These are phyloP conservation scores for Cercis canadensis DNA, from an alignment of 306 rosid species.

Conservation along the genomic window DNA sequence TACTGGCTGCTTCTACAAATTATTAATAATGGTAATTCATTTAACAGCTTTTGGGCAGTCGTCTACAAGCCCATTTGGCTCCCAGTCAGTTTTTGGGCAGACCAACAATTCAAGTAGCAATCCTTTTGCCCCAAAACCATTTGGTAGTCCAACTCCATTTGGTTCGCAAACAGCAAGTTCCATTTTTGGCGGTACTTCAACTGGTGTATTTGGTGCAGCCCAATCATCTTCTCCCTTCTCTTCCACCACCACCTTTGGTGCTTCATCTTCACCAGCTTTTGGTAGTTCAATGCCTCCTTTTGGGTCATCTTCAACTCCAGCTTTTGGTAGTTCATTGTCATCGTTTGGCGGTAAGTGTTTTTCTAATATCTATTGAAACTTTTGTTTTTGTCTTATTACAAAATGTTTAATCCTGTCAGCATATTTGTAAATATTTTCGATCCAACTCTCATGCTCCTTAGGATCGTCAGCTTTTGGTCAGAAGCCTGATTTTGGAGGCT, in stretches of 20 bases:
- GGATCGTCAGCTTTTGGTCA: conserved; percentile 87
- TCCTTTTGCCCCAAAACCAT: conserved; percentile 88
- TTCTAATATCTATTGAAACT: not conserved
- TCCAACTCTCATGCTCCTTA: not conserved
- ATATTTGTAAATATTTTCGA: too few species aligned
- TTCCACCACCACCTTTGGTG: conserved; percentile 62
- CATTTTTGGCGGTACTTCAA: conserved; percentile 86
- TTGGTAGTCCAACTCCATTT: conserved; percentile 77
- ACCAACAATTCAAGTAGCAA: conserved; percentile 60
- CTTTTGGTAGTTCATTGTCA: conserved; percentile 67
- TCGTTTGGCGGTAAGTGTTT: conserved; percentile 62
- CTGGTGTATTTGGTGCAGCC: conserved; percentile 88
- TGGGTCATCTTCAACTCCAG: conserved; percentile 76
- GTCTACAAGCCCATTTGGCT: conserved; percentile 79
- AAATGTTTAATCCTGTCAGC: too few species aligned
- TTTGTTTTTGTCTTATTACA: too few species aligned
- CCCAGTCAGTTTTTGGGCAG: conserved; percentile 85
- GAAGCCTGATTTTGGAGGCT: conserved; percentile 83
- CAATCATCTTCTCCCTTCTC: conserved; percentile 81
- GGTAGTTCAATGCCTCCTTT: conserved; percentile 72
- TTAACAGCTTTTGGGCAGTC: conserved; percentile 91
- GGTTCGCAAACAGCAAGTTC: conserved; percentile 73
- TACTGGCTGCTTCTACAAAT: not conserved
- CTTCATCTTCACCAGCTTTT: conserved; percentile 78
- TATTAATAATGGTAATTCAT: conserved; percentile 29